A percentile compares a stretch with the other conserved stretches of the same genome.
phyloP scores from a whole-genome alignment of 352 stramenopile species.

The Pythium scleroteichum region DNA sequence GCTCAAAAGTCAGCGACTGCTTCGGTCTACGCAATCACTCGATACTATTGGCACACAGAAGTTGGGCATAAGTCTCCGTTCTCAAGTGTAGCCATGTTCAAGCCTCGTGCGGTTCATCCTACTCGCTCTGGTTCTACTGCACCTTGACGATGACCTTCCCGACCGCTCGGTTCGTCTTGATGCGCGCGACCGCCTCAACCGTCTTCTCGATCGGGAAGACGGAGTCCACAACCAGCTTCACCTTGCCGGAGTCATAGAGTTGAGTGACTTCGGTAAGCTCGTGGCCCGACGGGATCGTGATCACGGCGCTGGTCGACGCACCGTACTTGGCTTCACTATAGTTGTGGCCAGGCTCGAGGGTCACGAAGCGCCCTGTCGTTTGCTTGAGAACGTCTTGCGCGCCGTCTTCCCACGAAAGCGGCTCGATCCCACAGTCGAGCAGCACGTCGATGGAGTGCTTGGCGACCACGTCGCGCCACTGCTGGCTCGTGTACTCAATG shows the following conservation, averaged over 20 bases:
- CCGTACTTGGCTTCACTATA: conserved; percentile 55
- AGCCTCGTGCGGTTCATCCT: no score
- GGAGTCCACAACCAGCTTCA: conserved; percentile 35
- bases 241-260: conserved; percentile 34
- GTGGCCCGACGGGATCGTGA: conserved; percentile 15
- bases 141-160: conserved; percentile 21
- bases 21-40: no score
- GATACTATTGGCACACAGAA: background rate
- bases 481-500: conserved; percentile 40
- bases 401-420: conserved; percentile 31
- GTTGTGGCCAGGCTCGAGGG: conserved; percentile 25
- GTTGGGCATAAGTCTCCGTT: background rate
- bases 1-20: no score
- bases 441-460: conserved; percentile 13
- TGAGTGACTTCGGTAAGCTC: conserved; percentile 36
- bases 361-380: conserved; percentile 38
- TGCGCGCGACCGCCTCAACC: conserved; percentile 36
- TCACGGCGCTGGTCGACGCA: conserved; percentile 26
- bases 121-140: background rate
- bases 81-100: no score
- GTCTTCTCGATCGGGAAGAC: conserved; percentile 44
- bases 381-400: conserved; percentile 39
- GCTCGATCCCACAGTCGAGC: conserved; percentile 21
- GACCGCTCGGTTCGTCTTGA: conserved; percentile 41
- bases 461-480: conserved; percentile 32